Evolutionary conservation across 352 stramenopile species (phyloP).

Genomic region (Globisporangium radiosum): DNA sequence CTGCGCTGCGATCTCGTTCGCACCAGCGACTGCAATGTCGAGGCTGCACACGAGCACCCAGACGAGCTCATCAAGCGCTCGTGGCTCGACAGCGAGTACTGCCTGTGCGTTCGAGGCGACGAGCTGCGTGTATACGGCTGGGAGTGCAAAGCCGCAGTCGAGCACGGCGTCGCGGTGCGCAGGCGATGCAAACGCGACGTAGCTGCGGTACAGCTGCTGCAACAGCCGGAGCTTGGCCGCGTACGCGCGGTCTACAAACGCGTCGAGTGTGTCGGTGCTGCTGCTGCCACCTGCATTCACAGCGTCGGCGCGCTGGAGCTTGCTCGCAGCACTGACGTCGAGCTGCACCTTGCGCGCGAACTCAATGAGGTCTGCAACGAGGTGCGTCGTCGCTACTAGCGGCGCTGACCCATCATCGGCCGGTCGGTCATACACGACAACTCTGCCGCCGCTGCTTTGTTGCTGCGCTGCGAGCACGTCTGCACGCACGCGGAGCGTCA

Average conservation of each 20-base stretch:
- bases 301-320: neutral
- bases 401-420: neutral
- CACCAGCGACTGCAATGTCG: conserved; percentile 29
- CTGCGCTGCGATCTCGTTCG: conserved; percentile 10
- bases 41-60: conserved; percentile 50
- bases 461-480: neutral
- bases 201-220: conserved; percentile 40
- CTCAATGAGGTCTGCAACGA: conserved; percentile 30
- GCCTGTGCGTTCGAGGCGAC: conserved; percentile 4
- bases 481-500: conserved; percentile 19
- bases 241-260: conserved; percentile 22
- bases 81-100: conserved; percentile 10
- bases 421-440: conserved; percentile 20
- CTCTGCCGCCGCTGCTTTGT: conserved; percentile 2
- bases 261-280: neutral
- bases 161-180: conserved; percentile 28
- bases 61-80: conserved; percentile 23
- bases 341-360: conserved; percentile 41
- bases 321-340: conserved; percentile 6
- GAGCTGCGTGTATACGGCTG: conserved; percentile 10
- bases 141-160: conserved; percentile 45
- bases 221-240: conserved; percentile 40
- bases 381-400: neutral
- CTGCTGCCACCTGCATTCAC: neutral
- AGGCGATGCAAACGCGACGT: conserved; percentile 26